phyloP scores from a whole-genome alignment of 306 rosid genomes.

The Herpetospermum pedunculosum region DNA sequence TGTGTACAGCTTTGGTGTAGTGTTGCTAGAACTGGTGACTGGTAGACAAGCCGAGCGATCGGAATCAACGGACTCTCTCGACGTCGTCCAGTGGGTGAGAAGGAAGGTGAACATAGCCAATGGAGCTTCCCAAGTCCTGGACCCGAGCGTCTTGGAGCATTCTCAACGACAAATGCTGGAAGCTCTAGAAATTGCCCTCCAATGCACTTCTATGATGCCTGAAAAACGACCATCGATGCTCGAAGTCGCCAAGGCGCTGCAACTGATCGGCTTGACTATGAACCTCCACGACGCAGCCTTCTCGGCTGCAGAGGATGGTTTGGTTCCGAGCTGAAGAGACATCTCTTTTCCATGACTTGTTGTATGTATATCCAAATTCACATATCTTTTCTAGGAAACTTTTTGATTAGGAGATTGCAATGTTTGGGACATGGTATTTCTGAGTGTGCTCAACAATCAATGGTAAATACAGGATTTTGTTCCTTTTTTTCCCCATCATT shows the following conservation, averaged over 20 bases:
- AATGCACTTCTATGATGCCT: conserved; percentile 81
- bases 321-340: conserved; percentile 26
- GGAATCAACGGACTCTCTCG: conserved; percentile 42
- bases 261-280: conserved; percentile 26
- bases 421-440: conserved; percentile 22
- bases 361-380: conserved; percentile 39
- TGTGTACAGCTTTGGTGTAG: conserved; percentile 84
- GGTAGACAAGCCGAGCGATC: conserved; percentile 66
- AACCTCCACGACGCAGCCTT: neutral
- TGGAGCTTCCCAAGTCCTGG: conserved; percentile 67
- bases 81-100: conserved; percentile 86
- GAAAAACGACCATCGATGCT: conserved; percentile 81
- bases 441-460: conserved; percentile 15
- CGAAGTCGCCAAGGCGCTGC: conserved; percentile 62
- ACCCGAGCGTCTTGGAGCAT: conserved; percentile 35
- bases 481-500: too few species aligned
- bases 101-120: conserved; percentile 80
- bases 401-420: conserved; percentile 13
- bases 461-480: conserved; percentile 10
- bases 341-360: neutral
- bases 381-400: conserved; percentile 14
- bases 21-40: conserved; percentile 70
- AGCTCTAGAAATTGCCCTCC: conserved; percentile 69
- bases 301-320: conserved; percentile 24
- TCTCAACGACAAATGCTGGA: conserved; percentile 46